A percentile compares a stretch with the other conserved stretches of the same genome.
Evolutionary conservation across 768 basidiomycete genomes (phyloP).

Genomic region (Calocybe cyanea): DNA sequence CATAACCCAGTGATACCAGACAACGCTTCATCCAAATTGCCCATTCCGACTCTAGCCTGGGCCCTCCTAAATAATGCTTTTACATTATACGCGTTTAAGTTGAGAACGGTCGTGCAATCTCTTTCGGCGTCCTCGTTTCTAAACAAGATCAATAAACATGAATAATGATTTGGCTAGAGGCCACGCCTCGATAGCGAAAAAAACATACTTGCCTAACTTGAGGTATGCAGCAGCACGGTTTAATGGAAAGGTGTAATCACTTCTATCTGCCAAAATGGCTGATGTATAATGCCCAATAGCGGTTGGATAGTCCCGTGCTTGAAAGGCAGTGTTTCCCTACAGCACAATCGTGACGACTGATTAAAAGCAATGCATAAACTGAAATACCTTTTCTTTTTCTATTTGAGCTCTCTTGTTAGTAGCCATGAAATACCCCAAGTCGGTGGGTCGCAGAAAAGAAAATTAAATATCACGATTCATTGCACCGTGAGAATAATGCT

Average conservation of each 20-base stretch:
- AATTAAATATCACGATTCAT: too few relatives aligned
- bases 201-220: conserved; percentile 90
- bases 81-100: conserved; percentile 53
- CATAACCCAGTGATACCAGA: too few relatives aligned
- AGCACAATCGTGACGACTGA: neutral
- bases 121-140: conserved; percentile 79
- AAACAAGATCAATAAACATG: neutral
- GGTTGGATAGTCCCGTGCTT: conserved; percentile 67
- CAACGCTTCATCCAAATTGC: conserved; percentile 53
- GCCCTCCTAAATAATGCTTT: conserved; percentile 80
- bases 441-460: too few relatives aligned
- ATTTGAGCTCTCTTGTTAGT: conserved; percentile 9
- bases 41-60: conserved; percentile 62
- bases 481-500: too few relatives aligned
- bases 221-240: conserved; percentile 92
- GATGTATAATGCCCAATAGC: conserved; percentile 86
- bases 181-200: neutral
- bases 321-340: conserved; percentile 88
- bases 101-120: conserved; percentile 69
- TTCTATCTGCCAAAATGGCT: conserved; percentile 68
- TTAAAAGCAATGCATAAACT: neutral
- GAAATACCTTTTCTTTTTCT: conserved; percentile 14
- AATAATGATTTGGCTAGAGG: too few relatives aligned
- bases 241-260: conserved; percentile 74
- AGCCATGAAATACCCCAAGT: neutral